Evolutionary conservation across 129 eudicot species (phyloP).

Genomic region (Saussurea involucrata): DNA sequence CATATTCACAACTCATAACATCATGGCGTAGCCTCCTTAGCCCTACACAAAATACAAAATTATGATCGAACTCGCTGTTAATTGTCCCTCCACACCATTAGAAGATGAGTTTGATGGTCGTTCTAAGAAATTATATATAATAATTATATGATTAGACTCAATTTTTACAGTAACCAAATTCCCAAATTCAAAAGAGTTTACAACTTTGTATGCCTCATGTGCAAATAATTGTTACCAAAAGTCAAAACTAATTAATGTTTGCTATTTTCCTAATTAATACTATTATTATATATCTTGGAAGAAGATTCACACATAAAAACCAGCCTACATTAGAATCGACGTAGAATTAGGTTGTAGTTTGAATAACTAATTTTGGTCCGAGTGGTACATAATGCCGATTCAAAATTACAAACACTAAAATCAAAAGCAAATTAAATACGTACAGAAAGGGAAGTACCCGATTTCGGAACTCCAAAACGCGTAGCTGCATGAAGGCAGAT

Average conservation of each 20-base stretch:
- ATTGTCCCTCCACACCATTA: too few relatives aligned
- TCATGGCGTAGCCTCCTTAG: conserved; percentile 45
- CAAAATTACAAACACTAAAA: background rate
- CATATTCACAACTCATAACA: conserved; percentile 55
- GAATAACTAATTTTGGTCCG: background rate
- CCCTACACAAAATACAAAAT: conserved; percentile 27
- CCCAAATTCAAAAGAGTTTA: background rate
- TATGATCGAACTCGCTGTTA: too few relatives aligned
- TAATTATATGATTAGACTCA: too few relatives aligned
- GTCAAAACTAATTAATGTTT: background rate
- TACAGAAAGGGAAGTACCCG: conserved; percentile 21
- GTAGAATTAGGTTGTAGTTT: too few relatives aligned
- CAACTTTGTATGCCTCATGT: background rate
- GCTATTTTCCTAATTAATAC: too few relatives aligned
- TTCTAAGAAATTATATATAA: too few relatives aligned
- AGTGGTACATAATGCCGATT: too few relatives aligned
- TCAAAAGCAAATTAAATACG: background rate
- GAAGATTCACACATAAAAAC: background rate
- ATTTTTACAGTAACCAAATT: background rate
- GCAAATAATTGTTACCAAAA: background rate
- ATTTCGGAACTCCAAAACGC: conserved; percentile 35
- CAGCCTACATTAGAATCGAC: background rate
- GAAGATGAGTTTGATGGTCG: background rate
- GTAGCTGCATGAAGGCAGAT: conserved; percentile 32
- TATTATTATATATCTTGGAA: background rate